Evolutionary conservation across 176 grass and related monocot genomes (phyloP).

Genomic region (Dactylis glomerata): DNA sequence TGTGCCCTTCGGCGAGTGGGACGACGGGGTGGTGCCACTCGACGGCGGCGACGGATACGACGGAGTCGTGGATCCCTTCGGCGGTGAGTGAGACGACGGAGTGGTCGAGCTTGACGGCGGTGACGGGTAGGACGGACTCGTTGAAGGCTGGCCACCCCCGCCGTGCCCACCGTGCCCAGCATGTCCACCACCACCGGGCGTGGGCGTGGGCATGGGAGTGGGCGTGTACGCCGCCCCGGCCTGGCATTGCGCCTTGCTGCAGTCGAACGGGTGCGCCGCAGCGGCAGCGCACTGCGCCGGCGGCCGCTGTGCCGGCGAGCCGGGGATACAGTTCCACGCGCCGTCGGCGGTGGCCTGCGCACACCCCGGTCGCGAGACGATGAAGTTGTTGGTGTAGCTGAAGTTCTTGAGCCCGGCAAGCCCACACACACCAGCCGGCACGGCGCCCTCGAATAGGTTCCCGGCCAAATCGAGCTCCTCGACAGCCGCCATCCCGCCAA

Average conservation of each 20-base stretch:
- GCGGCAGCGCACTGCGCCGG: constrained; percentile 49
- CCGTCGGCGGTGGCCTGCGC: constrained; percentile 41
- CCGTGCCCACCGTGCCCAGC: not conserved
- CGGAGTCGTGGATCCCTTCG: not conserved
- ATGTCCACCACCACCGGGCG: not conserved
- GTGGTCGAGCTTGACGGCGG: not conserved
- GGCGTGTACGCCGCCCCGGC: not conserved
- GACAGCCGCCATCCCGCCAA: constrained; percentile 38
- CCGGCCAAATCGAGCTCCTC: constrained; percentile 60
- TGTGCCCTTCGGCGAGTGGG: not conserved
- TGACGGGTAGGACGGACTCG: constrained; percentile 1
- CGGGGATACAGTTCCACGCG: constrained; percentile 68
- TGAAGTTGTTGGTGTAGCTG: constrained; percentile 71
- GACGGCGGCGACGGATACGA: not conserved
- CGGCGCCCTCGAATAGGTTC: constrained; percentile 57
- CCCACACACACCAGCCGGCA: constrained; percentile 46
- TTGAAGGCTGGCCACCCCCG: not conserved
- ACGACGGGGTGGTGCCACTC: not conserved
- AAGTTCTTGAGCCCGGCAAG: constrained; percentile 51
- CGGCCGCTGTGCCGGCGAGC: constrained; percentile 37
- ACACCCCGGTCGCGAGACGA: constrained; percentile 45
- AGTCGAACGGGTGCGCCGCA: constrained; percentile 62
- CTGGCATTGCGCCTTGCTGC: constrained; percentile 72
- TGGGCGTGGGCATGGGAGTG: not conserved
- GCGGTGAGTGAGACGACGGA: constrained; percentile 15